phyloP scores from a whole-genome alignment of 345 rosid genomes.

The Erucastrum elatum region DNA sequence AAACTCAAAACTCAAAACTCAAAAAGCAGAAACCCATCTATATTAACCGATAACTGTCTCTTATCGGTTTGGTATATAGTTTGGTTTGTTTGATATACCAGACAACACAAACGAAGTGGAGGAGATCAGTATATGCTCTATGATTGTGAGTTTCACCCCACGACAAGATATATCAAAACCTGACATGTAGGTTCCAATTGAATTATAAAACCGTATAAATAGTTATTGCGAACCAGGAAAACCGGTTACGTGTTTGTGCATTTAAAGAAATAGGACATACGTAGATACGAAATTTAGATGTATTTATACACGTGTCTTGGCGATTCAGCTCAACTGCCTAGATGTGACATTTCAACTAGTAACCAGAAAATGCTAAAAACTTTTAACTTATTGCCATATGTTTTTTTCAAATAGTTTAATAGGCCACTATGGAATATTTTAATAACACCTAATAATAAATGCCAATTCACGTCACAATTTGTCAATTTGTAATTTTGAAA shows the following conservation, averaged over 20 bases:
- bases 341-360: slow-evolving; percentile 39
- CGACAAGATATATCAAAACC: background rate
- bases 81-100: slow-evolving; percentile 3
- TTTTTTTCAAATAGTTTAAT: background rate
- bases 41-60: background rate
- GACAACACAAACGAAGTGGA: slow-evolving; percentile 1
- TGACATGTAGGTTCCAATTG: background rate
- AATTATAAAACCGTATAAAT: background rate
- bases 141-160: background rate
- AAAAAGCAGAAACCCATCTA: background rate
- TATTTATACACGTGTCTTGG: slow-evolving; percentile 22
- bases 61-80: slow-evolving; percentile 2
- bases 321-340: slow-evolving; percentile 30
- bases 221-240: slow-evolving; percentile 18
- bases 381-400: background rate
- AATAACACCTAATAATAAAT: slow-evolving; percentile 2
- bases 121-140: background rate
- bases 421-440: slow-evolving; percentile 19
- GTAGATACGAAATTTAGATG: background rate
- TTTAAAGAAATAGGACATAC: slow-evolving; percentile 6
- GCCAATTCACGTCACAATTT: slow-evolving; percentile 12
- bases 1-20: background rate
- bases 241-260: slow-evolving; percentile 24
- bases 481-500: background rate
- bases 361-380: slow-evolving; percentile 30